These are phyloP conservation scores for Chenopodium suecicum DNA, from an alignment of 148 eudicot species.

Conservation along the genomic window DNA sequence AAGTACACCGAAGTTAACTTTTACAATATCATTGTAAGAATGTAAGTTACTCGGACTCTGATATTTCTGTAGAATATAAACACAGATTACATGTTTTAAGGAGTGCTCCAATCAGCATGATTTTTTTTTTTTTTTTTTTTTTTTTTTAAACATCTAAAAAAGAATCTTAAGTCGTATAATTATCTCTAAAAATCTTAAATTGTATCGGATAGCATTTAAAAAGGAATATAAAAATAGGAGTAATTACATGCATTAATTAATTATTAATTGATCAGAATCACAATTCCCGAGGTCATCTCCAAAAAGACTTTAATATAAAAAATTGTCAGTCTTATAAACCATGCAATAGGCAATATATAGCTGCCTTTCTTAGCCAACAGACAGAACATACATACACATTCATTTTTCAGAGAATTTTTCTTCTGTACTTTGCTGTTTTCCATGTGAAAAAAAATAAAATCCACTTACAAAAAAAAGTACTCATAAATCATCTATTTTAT, in stretches of 20 bases:
- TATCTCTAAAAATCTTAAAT: too few species aligned
- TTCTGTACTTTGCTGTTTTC: slow-evolving; percentile 2
- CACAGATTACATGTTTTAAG: too few species aligned
- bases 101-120: too few species aligned
- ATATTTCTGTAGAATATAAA: too few species aligned
- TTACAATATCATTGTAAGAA: too few species aligned
- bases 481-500: not conserved
- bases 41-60: too few species aligned
- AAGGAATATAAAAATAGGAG: not conserved
- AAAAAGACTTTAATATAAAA: slow-evolving; percentile 6
- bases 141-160: too few species aligned
- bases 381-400: slow-evolving; percentile 22
- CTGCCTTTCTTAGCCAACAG: slow-evolving; percentile 41
- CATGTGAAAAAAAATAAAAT: slow-evolving; percentile 12
- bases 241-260: slow-evolving; percentile 6
- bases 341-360: slow-evolving; percentile 17
- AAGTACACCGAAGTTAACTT: too few species aligned
- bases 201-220: too few species aligned
- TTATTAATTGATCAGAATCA: slow-evolving; percentile 9
- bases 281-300: slow-evolving; percentile 23
- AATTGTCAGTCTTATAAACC: slow-evolving; percentile 2
- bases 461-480: not conserved
- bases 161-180: too few species aligned
- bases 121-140: too few species aligned
- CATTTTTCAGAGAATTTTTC: slow-evolving; percentile 3